Base-by-base conservation (phyloP, 2,329 filamentous ascomycete species). In the Emergomyces orientalis region DNA sequence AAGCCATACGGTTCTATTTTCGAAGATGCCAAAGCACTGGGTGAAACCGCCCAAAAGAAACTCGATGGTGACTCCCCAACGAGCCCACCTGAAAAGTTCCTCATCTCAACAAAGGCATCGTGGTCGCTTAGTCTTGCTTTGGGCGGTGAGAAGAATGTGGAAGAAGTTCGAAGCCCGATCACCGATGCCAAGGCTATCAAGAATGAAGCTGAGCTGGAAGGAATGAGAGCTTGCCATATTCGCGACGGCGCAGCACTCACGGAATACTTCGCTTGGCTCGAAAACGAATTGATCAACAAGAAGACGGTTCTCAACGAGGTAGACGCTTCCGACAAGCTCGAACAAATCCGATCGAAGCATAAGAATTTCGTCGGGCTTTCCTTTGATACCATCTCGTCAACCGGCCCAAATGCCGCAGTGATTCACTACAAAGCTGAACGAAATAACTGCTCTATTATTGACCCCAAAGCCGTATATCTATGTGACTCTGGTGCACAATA, bases 401-500 rank as follows among this genome's bases (percentile, higher is more conserved):
- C 91, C 0, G 94, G 94, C 2, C 79, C 93, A 1, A 96, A 94
- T 73, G 94, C 91, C 63, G 94, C 94, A 5, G 84, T 99, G 14
- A 99, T 99, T 63, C 94, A 99, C 74, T 99, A 99, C 80, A 89
- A 88, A 68, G 92, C 94, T 0, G 90, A 96, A 72, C 86, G 84
- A 62, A 91, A 89, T 25, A 88, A 82, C 66, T 97, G 93, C 76
- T 84, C 91, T 9, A 79, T 84, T 34, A 91, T 99, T 69, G 91
- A 99, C 68, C 90, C 91, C 0, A 85, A 86, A 7, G 86, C 87
- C 17, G 86, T 99, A 63, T 99, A 99, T 71, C 85, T 99, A 2
- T 99, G 94, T 73, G 94, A 99, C 75, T 97, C 94, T 27, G 94
- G 94, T 27, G 94, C 90, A n/a, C 94, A 99, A 75, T 99, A 93